Conservation (phyloP, 2,329 filamentous ascomycete species). For the Chaetomium sp. region DNA sequence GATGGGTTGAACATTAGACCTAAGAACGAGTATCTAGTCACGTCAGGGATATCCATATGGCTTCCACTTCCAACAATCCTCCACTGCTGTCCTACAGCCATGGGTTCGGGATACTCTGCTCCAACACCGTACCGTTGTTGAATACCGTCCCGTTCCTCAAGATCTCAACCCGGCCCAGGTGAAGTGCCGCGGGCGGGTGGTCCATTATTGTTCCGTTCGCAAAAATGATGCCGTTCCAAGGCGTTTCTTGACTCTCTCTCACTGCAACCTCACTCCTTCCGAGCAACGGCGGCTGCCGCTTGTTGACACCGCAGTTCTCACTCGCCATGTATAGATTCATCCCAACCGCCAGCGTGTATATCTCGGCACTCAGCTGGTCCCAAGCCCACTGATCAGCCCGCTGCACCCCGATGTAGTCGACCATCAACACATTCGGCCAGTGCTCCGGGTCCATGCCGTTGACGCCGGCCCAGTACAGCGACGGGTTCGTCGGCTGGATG, state of each 20-base stretch:
- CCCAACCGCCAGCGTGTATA: constrained; percentile 40
- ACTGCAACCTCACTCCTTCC: constrained; percentile 5
- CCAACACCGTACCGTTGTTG: constrained; percentile 36
- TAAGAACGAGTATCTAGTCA: not conserved
- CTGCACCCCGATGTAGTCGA: constrained; percentile 41
- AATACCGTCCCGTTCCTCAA: constrained; percentile 30
- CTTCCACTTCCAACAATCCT: not conserved
- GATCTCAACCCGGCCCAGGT: constrained; percentile 21
- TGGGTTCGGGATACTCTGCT: constrained; percentile 36
- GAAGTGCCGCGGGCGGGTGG: constrained; percentile 31
- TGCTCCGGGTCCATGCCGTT: constrained; percentile 31
- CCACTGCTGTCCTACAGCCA: constrained; percentile 16
- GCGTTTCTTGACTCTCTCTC: not conserved
- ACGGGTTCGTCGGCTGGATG: constrained; percentile 40
- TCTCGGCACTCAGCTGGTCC: constrained; percentile 39
- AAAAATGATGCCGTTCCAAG: constrained; percentile 40
- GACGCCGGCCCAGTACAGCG: constrained; percentile 42
- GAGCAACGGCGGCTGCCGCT: constrained; percentile 35
- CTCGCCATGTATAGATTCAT: constrained; percentile 41
- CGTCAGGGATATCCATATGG: not conserved
- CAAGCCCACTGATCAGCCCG: constrained; percentile 34
- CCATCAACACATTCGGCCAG: constrained; percentile 40
- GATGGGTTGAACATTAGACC: not conserved
- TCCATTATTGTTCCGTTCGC: constrained; percentile 39
- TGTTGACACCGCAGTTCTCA: constrained; percentile 40